Percentiles rank a stretch among this genome's conserved stretches.
These are phyloP conservation scores for Penicillium janthinellum DNA, from an alignment of 2,329 filamentous ascomycete genomes.

Conservation along the genomic window DNA sequence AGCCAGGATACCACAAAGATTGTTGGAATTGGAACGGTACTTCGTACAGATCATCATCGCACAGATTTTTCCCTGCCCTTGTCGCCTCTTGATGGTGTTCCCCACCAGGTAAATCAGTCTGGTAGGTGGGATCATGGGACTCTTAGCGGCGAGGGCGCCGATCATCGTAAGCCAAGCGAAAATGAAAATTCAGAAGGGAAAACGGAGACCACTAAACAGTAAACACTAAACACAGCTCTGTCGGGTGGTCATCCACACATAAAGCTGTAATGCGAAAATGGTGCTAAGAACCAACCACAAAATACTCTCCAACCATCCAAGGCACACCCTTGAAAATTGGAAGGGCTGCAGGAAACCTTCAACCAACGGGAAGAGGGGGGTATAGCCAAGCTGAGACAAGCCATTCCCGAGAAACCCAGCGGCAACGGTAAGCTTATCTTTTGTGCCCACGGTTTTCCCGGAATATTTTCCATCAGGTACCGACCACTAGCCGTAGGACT, in stretches of 20 bases:
- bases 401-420: not conserved
- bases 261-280: not conserved
- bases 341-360: slow-evolving; percentile 6
- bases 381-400: slow-evolving; percentile 19
- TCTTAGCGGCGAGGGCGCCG: slow-evolving; percentile 18
- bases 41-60: not conserved
- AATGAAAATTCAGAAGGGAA: slow-evolving; percentile 9
- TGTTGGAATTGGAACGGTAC: slow-evolving; percentile 3
- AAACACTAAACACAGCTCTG: not conserved
- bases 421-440: slow-evolving; percentile 14
- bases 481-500: not conserved
- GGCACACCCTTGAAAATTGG: slow-evolving; percentile 13
- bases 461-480: slow-evolving; percentile 2
- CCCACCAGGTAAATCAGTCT: slow-evolving; percentile 15
- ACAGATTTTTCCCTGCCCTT: slow-evolving; percentile 17
- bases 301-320: slow-evolving; percentile 1
- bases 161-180: slow-evolving; percentile 25
- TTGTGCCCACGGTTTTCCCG: not conserved
- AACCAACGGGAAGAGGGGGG: not conserved
- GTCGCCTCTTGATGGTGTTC: slow-evolving; percentile 17
- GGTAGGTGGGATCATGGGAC: slow-evolving; percentile 14
- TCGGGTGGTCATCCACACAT: not conserved
- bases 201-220: not conserved
- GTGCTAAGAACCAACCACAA: slow-evolving; percentile 18
- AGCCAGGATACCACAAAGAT: slow-evolving; percentile 1